phyloP scores from a whole-genome alignment of 2,329 filamentous ascomycete genomes.

The Ascochyta fabae region DNA sequence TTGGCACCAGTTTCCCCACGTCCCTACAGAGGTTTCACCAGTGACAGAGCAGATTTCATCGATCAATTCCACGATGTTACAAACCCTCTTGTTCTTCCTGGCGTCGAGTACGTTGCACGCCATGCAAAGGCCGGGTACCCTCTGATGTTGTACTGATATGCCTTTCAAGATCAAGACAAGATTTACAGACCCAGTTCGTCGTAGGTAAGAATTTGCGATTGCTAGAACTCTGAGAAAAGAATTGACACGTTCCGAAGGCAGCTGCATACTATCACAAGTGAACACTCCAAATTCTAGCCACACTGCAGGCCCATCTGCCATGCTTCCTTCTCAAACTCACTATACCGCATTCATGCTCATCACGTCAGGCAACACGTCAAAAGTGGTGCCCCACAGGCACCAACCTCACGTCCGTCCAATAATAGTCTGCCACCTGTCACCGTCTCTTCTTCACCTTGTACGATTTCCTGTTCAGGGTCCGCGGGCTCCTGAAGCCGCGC shows the following conservation, averaged over 20 bases:
- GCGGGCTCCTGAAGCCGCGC: too few species aligned
- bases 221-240: neutral
- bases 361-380: neutral
- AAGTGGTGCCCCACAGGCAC: neutral
- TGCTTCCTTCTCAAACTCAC: too few species aligned
- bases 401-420: constrained; percentile 1
- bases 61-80: neutral
- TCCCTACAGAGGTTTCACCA: neutral
- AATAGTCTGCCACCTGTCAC: neutral
- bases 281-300: neutral
- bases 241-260: neutral
- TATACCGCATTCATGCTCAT: neutral
- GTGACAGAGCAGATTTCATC: neutral
- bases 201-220: neutral
- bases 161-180: neutral
- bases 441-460: too few species aligned
- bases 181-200: neutral
- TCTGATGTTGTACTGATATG: neutral
- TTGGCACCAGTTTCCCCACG: neutral
- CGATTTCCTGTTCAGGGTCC: too few species aligned
- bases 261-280: neutral
- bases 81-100: neutral
- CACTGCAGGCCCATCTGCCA: neutral
- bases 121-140: constrained; percentile 1
- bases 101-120: neutral